Base-by-base conservation (phyloP, 2,329 filamentous ascomycete species). In the Passalora sequoiae region DNA sequence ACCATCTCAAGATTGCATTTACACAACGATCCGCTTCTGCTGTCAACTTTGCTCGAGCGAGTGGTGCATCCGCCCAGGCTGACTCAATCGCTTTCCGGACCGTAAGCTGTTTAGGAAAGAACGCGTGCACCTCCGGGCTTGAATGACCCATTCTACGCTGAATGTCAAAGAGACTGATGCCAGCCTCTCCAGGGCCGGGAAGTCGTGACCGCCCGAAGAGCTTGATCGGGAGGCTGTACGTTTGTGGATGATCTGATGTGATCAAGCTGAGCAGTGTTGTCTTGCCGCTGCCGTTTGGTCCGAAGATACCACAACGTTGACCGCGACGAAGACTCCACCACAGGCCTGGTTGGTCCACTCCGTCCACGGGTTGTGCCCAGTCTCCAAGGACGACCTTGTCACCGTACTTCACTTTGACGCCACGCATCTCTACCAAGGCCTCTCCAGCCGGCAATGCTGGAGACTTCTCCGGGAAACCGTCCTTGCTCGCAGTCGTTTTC, bases 161-260 rank as follows among this genome's bases (percentile, higher is more conserved):
- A 6, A 98, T 80, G 50, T 97, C 89, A 73, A 94, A 97, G 46
- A 96, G 84, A 0, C 87, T 94, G 24, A 97, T 80, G 0, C 87
- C 89, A 0, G 77, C 76, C 41, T 78, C 64, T 0, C 84, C 85
- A 0, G 78, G 76, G 43, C 84, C 78, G 0, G 91, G 89, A 0
- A 96, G 73, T 15, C 92, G 80, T 42, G 83, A 84, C 16, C 81
- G 80, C 1, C 89, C 88, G 61, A 98, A 97, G 10, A 96, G 74
- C 55, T 79, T 83, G 48, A 98, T 83, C 0, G 91, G 89, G 17
- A 89, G 78, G 0, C 86, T 87, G 64, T 97, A 98, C 0, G 89
- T 82, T 65, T 97, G 91, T 0, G 92, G 92, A 58, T 98, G 92
- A 60, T 98, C 92, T 1, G 91, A 97, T 47, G 87, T 94, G 46